phyloP scores from a whole-genome alignment of 768 basidiomycete species.

The Erythrobasidium yunnanense region DNA sequence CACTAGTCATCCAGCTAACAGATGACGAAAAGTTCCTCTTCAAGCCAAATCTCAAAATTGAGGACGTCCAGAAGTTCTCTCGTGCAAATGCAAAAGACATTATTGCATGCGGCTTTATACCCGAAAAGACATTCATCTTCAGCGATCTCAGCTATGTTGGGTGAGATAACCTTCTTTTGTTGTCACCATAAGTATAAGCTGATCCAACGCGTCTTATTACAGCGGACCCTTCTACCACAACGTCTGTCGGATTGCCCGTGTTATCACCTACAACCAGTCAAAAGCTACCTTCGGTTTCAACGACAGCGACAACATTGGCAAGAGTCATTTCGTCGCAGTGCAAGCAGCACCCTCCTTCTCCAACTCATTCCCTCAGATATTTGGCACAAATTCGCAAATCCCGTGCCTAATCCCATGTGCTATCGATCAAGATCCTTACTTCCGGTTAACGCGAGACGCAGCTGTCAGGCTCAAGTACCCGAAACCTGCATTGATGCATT shows the following conservation, averaged over 20 bases:
- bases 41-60: slow-evolving; percentile 83
- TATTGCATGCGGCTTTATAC: slow-evolving; percentile 87
- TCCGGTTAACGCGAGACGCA: slow-evolving; percentile 92
- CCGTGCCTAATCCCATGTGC: slow-evolving; percentile 95
- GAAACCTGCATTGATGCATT: slow-evolving; percentile 81
- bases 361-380: slow-evolving; percentile 97
- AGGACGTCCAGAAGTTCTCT: slow-evolving; percentile 72
- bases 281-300: slow-evolving; percentile 93
- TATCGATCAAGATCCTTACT: slow-evolving; percentile 86
- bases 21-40: slow-evolving; percentile 99
- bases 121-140: slow-evolving; percentile 92
- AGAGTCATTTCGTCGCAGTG: slow-evolving; percentile 87
- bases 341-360: slow-evolving; percentile 95
- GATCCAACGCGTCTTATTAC: no score
- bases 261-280: slow-evolving; percentile 84
- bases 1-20: slow-evolving; percentile 92
- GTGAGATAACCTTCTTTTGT: slow-evolving; percentile 40
- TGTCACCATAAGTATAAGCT: no score
- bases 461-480: slow-evolving; percentile 88
- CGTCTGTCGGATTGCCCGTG: slow-evolving; percentile 78
- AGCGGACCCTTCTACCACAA: slow-evolving; percentile 88
- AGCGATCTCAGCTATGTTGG: slow-evolving; percentile 77
- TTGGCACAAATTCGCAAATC: slow-evolving; percentile 65
- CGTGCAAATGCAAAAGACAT: slow-evolving; percentile 85
- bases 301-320: slow-evolving; percentile 96